A percentile compares a stretch with the other conserved stretches of the same genome.
Conservation (phyloP, 495 filamentous ascomycete genomes). For the Tuber brumale region DNA sequence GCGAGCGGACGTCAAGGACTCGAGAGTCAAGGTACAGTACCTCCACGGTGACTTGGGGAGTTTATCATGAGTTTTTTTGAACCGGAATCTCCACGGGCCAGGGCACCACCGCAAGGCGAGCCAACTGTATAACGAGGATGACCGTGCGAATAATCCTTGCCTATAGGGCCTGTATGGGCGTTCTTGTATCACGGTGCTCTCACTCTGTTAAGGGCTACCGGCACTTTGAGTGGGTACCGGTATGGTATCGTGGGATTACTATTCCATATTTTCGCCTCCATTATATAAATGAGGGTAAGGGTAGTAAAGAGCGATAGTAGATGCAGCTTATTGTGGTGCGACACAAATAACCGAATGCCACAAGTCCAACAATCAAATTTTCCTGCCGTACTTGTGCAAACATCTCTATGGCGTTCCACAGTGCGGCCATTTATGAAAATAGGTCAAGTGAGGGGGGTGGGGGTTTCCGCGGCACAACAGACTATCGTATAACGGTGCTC, state of each 20-base stretch:
- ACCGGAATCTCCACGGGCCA: neutral
- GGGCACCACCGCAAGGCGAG: no score
- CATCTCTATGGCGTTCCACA: neutral
- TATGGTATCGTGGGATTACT: neutral
- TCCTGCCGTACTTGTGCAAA: neutral
- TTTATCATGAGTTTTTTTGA: neutral
- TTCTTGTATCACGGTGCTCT: neutral
- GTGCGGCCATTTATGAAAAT: neutral
- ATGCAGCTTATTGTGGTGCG: neutral
- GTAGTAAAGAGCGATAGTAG: neutral
- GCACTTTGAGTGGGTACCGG: neutral
- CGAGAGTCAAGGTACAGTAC: neutral
- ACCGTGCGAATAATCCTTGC: neutral
- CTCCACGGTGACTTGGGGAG: neutral
- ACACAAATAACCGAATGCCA: neutral
- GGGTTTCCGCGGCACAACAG: neutral
- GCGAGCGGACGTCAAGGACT: neutral
- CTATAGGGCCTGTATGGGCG: neutral
- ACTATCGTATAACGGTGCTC: neutral
- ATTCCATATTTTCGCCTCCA: neutral
- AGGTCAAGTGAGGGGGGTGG: neutral
- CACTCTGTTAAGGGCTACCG: neutral
- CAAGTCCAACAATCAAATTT: neutral
- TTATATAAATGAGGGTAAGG: neutral
- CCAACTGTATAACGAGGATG: neutral